Evolutionary conservation across 2,329 filamentous ascomycete species (phyloP).

Genomic region (Hirsutella rhossiliensis): DNA sequence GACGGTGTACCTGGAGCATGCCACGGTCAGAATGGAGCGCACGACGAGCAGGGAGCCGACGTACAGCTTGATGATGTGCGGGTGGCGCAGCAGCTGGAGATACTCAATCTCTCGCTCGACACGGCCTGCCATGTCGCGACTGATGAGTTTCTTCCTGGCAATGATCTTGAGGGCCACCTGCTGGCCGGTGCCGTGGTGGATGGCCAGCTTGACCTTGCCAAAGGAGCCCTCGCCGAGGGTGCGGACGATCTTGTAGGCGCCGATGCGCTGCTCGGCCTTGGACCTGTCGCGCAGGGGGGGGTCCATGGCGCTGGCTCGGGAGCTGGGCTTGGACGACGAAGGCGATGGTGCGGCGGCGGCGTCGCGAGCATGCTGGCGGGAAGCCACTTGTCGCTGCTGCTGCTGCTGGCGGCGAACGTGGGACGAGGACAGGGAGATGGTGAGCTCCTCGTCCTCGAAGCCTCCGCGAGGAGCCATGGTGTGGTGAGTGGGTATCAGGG

Average conservation of each 20-base stretch:
- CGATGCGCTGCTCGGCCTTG: constrained; percentile 72
- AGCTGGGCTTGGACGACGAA: constrained; percentile 12
- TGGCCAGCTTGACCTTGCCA: constrained; percentile 95
- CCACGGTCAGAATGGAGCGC: too few relatives aligned
- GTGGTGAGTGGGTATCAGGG: constrained; percentile 6
- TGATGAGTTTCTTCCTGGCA: constrained; percentile 88
- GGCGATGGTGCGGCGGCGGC: constrained; percentile 11
- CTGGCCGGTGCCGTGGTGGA: constrained; percentile 83
- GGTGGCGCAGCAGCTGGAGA: constrained; percentile 85
- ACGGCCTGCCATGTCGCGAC: constrained; percentile 91
- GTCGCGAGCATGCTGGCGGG: constrained; percentile 12
- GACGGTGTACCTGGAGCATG: constrained; percentile 63
- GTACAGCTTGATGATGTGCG: constrained; percentile 97
- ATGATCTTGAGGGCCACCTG: constrained; percentile 98
- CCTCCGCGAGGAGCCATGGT: constrained; percentile 39
- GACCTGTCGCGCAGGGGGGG: constrained; percentile 27
- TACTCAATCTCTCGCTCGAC: constrained; percentile 99
- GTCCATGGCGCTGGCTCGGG: constrained; percentile 22
- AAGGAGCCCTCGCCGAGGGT: constrained; percentile 95
- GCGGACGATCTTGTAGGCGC: constrained; percentile 80
- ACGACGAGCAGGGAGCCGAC: background rate
- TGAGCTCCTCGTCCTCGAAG: constrained; percentile 74
- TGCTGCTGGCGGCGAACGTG: constrained; percentile 43
- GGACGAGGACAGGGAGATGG: constrained; percentile 59
- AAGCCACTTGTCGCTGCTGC: constrained; percentile 11